phyloP scores from a whole-genome alignment of 2,329 filamentous ascomycete species.

The Orbilia blumenaviensis region DNA sequence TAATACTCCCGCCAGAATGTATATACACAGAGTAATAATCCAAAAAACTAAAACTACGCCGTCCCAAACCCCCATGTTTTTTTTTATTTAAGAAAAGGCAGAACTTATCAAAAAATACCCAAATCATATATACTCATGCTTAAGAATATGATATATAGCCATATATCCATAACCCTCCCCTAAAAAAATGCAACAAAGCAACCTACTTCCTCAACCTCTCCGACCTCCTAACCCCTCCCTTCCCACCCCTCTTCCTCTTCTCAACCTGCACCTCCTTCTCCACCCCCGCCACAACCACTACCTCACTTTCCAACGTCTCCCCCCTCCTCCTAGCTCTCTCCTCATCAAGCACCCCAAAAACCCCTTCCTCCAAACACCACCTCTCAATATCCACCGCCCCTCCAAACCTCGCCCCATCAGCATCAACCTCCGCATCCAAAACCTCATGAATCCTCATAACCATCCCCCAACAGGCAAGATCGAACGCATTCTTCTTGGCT shows the following conservation, averaged over 20 bases:
- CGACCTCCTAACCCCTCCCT: neutral
- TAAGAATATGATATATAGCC: too few species aligned
- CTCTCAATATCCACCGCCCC: slow-evolving; percentile 29
- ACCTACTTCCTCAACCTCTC: neutral
- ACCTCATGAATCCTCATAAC: slow-evolving; percentile 32
- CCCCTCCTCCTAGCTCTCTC: slow-evolving; percentile 19
- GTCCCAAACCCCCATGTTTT: too few species aligned
- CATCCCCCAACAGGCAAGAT: slow-evolving; percentile 18
- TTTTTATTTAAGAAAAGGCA: too few species aligned
- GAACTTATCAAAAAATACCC: neutral
- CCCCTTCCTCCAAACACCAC: slow-evolving; percentile 19
- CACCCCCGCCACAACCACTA: neutral
- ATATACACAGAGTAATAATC: too few species aligned
- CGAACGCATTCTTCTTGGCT: slow-evolving; percentile 38
- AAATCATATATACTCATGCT: neutral
- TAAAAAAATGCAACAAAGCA: neutral
- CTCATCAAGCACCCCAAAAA: slow-evolving; percentile 26
- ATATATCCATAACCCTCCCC: too few species aligned
- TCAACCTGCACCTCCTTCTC: neutral
- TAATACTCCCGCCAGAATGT: too few species aligned
- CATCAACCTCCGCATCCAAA: slow-evolving; percentile 38
- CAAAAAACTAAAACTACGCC: neutral
- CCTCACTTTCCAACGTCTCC: neutral
- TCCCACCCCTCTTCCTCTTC: neutral
- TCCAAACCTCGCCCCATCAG: slow-evolving; percentile 16